Base-by-base conservation (phyloP, 495 filamentous ascomycete genomes). In the Durotheca rogersii region DNA sequence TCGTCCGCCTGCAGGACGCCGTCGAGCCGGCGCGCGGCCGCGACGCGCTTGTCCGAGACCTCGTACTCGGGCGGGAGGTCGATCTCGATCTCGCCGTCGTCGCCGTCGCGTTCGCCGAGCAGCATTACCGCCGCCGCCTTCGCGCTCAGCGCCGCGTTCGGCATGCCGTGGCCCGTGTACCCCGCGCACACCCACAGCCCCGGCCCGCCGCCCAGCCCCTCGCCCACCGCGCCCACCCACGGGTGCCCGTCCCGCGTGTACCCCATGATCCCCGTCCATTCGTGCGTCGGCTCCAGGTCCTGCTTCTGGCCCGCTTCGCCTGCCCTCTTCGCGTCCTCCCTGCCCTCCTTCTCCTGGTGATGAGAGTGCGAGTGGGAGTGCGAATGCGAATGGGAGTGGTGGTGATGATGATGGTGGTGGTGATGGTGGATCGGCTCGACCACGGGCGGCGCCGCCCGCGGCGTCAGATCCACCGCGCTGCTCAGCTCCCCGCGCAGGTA, bases 181-280 rank as follows among this genome's bases (percentile, higher is more conserved):
- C 78, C 84, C 6, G 74, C 83, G 47, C 76, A 76, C 4, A 87
- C 58, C 73, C 73, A 87, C 41, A 85, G 65, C 1, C 61, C 33
- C 46, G 51, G 47, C 34, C 57, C 56, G 51, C 72, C 58, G 16
- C 65, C 66, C 10, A 74, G 50, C 2, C 67, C 64, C 11, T 70
- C 64, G 0, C 74, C 80, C 18, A 84, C 81, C 16, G 64, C 67
- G 0, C 81, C 82, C 12, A 87, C 86, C 82, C 76, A 91, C 0
- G 89, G 86, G 15, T 79, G 66, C 0, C 76, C 70, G 60, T 93
- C 89, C 0, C 82, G 67, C 20, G 74, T 82, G 62, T 84, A 92
- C 0, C 84, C 88, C 89, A 91, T 93, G 45, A 88, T 86, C 0
- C 89, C 89, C 0, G 84, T 86, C 89, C 89, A 95, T 61, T 88